These are phyloP conservation scores for Neurospora sp. DNA, from an alignment of 495 filamentous ascomycete species.

Conservation along the genomic window DNA sequence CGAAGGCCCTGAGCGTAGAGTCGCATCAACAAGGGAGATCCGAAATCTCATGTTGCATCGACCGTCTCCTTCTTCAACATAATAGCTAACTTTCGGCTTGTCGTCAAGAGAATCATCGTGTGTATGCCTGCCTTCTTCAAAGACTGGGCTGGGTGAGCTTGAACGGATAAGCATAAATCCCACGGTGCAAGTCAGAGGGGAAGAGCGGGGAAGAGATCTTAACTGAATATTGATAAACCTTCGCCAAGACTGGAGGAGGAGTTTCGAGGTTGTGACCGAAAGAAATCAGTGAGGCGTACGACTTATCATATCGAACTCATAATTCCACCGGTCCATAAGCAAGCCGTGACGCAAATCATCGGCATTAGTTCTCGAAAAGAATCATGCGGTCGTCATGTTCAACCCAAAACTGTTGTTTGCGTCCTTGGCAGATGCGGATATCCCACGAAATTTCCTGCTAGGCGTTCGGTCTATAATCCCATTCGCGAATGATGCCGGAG, in stretches of 20 bases:
- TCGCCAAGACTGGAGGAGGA: not conserved
- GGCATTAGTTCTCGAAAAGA: not conserved
- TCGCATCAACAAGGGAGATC: not conserved
- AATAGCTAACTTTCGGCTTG: too few species aligned
- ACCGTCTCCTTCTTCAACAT: not conserved
- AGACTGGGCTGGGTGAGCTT: not conserved
- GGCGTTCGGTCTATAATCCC: not conserved
- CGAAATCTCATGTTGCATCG: not conserved
- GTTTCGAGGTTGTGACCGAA: not conserved
- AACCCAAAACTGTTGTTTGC: not conserved
- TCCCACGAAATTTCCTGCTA: not conserved
- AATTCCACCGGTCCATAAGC: not conserved
- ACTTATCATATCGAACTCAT: not conserved
- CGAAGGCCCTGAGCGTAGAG: not conserved
- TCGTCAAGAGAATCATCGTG: too few species aligned
- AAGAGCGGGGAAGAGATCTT: not conserved
- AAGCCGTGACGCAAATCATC: not conserved
- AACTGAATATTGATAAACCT: not conserved
- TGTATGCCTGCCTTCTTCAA: too few species aligned
- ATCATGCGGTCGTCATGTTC: not conserved
- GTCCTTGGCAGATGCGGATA: not conserved
- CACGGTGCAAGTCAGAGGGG: not conserved
- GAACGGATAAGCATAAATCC: not conserved
- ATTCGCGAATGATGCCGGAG: not conserved
- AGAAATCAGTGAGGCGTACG: not conserved